Evolutionary conservation across 1,284 basidiomycete genomes (phyloP).

Genomic region (Cryptococcus sp.): DNA sequence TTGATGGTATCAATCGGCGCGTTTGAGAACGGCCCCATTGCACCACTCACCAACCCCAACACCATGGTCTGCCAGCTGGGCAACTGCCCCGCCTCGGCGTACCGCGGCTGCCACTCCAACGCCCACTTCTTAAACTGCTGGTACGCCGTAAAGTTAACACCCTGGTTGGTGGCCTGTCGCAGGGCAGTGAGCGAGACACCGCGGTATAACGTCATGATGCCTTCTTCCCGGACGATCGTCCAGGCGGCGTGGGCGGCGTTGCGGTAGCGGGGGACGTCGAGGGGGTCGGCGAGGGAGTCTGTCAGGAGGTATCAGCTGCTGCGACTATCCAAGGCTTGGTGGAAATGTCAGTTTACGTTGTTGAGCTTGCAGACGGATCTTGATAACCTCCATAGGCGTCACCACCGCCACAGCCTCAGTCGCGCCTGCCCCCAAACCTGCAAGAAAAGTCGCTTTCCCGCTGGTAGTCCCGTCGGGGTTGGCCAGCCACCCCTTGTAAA

Average conservation of each 20-base stretch:
- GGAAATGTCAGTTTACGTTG: constrained; percentile 57
- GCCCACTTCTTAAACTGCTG: constrained; percentile 90
- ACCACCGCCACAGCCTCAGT: constrained; percentile 94
- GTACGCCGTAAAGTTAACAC: constrained; percentile 98
- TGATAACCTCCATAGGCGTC: constrained; percentile 99
- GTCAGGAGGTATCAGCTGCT: neutral
- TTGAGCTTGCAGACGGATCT: constrained; percentile 97
- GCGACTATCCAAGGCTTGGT: neutral
- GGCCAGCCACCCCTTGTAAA: constrained; percentile 81
- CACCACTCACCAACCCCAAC: constrained; percentile 92
- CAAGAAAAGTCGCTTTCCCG: constrained; percentile 54
- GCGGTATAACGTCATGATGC: constrained; percentile 78
- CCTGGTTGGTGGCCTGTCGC: constrained; percentile 97
- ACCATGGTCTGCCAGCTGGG: constrained; percentile 93
- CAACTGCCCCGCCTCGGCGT: constrained; percentile 57
- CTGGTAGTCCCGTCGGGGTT: constrained; percentile 32
- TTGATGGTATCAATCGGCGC: constrained; percentile 98
- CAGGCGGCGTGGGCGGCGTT: constrained; percentile 97
- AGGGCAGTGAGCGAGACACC: constrained; percentile 91
- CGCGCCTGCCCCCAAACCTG: constrained; percentile 88
- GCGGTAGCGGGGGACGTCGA: constrained; percentile 85
- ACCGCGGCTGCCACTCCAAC: constrained; percentile 70
- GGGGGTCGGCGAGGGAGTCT: constrained; percentile 90
- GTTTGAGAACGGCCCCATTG: constrained; percentile 95
- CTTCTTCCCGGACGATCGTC: constrained; percentile 92